A percentile compares a stretch with the other conserved stretches of the same genome.
phyloP scores from a whole-genome alignment of 2,329 filamentous ascomycete genomes.

The Dactylonectria estremocensis region DNA sequence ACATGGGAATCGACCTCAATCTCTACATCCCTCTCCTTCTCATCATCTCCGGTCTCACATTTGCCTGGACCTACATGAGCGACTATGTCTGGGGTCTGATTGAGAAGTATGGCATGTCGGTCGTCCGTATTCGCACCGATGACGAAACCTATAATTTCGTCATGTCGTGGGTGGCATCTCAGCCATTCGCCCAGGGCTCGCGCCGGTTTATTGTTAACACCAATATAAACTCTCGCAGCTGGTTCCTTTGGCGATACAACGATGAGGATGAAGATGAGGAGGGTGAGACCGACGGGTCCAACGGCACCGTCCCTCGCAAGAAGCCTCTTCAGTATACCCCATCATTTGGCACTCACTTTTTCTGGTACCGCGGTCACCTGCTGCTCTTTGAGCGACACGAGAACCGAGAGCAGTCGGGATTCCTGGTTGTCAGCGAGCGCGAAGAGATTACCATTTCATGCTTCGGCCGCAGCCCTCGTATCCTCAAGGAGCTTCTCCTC shows the following conservation, averaged over 20 bases:
- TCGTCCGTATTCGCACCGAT: slow-evolving; percentile 76
- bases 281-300: slow-evolving; percentile 53
- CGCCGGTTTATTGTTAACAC: slow-evolving; percentile 77
- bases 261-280: slow-evolving; percentile 65
- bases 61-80: slow-evolving; percentile 68
- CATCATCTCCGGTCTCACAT: slow-evolving; percentile 62
- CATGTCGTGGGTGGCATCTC: slow-evolving; percentile 78
- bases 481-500: slow-evolving; percentile 74
- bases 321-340: slow-evolving; percentile 75
- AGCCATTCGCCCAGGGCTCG: slow-evolving; percentile 72
- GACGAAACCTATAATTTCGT: slow-evolving; percentile 82
- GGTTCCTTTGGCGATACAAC: slow-evolving; percentile 62
- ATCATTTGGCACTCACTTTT: slow-evolving; percentile 76
- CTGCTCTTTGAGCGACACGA: slow-evolving; percentile 71
- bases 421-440: slow-evolving; percentile 62
- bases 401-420: slow-evolving; percentile 60
- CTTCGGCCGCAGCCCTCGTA: slow-evolving; percentile 72
- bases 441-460: slow-evolving; percentile 74
- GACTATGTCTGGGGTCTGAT: slow-evolving; percentile 64
- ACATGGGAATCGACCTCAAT: slow-evolving; percentile 74
- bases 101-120: slow-evolving; percentile 73
- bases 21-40: slow-evolving; percentile 73
- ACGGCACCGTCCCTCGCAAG: slow-evolving; percentile 53
- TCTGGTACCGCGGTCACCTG: slow-evolving; percentile 74
- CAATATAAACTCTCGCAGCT: slow-evolving; percentile 68